Conservation (phyloP, 2,329 filamentous ascomycete species). For the Venturiaceae sp. region DNA sequence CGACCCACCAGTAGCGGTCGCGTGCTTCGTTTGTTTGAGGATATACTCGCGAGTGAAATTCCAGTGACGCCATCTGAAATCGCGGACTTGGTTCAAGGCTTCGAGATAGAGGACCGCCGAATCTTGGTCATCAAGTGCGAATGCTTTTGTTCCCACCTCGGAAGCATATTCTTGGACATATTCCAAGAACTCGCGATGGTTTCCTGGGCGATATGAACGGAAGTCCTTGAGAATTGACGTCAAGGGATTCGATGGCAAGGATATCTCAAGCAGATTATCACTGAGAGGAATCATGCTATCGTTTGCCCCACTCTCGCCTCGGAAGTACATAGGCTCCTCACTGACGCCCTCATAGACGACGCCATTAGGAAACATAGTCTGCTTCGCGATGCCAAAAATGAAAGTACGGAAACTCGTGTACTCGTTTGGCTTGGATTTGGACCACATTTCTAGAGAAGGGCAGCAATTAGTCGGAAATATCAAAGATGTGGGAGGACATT, state of each 20-base stretch:
- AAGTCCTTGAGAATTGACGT: conserved; percentile 86
- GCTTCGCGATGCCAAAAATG: conserved; percentile 90
- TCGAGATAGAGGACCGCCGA: conserved; percentile 36
- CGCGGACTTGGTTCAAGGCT: conserved; percentile 62
- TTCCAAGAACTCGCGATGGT: conserved; percentile 76
- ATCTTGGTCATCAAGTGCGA: conserved; percentile 54
- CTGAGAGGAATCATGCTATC: conserved; percentile 89
- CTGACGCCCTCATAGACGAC: conserved; percentile 82
- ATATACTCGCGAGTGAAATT: conserved; percentile 81
- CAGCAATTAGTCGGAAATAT: not conserved
- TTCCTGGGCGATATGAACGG: conserved; percentile 76
- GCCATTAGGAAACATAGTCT: conserved; percentile 89
- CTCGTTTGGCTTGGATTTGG: conserved; percentile 68
- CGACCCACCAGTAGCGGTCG: conserved; percentile 70
- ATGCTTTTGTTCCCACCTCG: conserved; percentile 46
- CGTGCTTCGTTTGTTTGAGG: conserved; percentile 65
- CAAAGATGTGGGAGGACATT: conserved; percentile 1
- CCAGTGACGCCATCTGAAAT: conserved; percentile 80
- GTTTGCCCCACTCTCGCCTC: conserved; percentile 88
- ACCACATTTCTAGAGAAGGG: conserved; percentile 69
- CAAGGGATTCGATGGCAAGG: conserved; percentile 82
- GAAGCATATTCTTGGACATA: conserved; percentile 51
- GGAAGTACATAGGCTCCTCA: conserved; percentile 68
- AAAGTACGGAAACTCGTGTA: conserved; percentile 92
- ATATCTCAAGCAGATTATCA: conserved; percentile 76